Evolutionary conservation across 176 grass and related monocot species (phyloP), one percentile per base, ranked within the genome.

Genomic region (Rhynchospora pubera): DNA sequence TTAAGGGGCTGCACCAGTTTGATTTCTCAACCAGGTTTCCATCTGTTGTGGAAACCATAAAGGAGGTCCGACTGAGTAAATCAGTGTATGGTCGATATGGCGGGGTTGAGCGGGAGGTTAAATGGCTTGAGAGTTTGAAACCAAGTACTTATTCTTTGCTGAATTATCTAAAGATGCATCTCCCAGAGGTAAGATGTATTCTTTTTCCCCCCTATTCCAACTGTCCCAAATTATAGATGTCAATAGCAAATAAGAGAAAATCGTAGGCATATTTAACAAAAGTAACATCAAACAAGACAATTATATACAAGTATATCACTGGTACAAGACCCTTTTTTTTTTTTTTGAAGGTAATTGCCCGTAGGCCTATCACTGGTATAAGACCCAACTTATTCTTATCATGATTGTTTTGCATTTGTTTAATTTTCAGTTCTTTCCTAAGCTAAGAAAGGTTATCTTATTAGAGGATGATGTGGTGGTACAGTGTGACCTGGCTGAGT

Each of bases 131-230:
- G 4, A 87, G 88, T 24, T 83, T 91, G 55, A 97, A 69, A 67
- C 94, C 94, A 6, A 92, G 85, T 85, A 86, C 85, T 52, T 91
- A 94, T 73, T 97, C 90, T 26, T 78, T 89, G 5, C 83, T 99
- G 52, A 95, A 95, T 85, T 99, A 99, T 72, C 75, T 99, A 57
- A 93, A 89, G 83, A 93, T 99, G 52, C 93, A 99, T 93, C 92
- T 99, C 28, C 93, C 97, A 13, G 89, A 91, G 91, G 97, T 99
- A 88, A 93, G 57, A 14, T 39, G 18, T 10, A 79, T 45, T 10
- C 13, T 68, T 57, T 59, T 52, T 32, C 3, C 12, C 16, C 55
- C 7, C 57, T 58, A 22, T 30, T 56, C 16, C 14, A 4, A 53
- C 19, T 22, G 13, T 14, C 21, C 19, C 46, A 26, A 26, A 26